Base-by-base conservation (phyloP, 352 stramenopile species). In the Blastocystis sp. region DNA sequence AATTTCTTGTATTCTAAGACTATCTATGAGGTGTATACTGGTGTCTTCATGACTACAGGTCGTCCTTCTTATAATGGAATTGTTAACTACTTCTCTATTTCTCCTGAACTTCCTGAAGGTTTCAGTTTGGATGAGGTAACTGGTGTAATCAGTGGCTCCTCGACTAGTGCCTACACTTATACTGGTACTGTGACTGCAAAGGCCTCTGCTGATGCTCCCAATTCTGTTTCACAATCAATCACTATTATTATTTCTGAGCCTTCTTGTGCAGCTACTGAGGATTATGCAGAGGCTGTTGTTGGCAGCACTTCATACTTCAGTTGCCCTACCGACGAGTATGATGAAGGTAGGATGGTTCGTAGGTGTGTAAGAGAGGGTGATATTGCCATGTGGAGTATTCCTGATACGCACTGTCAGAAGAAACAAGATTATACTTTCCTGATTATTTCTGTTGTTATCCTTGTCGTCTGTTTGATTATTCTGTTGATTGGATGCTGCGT, bases 391-490 rank as follows among this genome's bases (percentile, higher is more conserved):
- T 80, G 69, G 69, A 3, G 0, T 59, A 14, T 37, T 43, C 69
- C 69, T 63, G 69, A 80, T 16, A 43, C 69, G 16, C 32, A 63
- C 27, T 80, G 69, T 42, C 69, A 80, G 69, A 14, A 58, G 37
- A 80, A 80, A 14, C 69, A 27, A 21, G 69, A 80, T 39, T 80
- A 49, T 52, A 80, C 69, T 16, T 80, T 80, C 43, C 16, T 80
- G 12, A 37, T 39, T n/a, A 80, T 80, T 43, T 59, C 35, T 63
- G 42, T 32, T 43, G 37, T 59, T 21, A 54, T 80, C 43, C 27
- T 80, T 27, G 69, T 80, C 3, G 69, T 80, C 39, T 80, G 69
- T 63, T 46, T 80, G 43, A 59, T 80, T 49, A 24, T 80, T 49
- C 29, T 59, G 12, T 42, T 80, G 0, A 80, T 80, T 63, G 69